Evolutionary conservation across 192 early-diverging fungal genomes (phyloP).

Genomic region (Rhizophagus clarus): DNA sequence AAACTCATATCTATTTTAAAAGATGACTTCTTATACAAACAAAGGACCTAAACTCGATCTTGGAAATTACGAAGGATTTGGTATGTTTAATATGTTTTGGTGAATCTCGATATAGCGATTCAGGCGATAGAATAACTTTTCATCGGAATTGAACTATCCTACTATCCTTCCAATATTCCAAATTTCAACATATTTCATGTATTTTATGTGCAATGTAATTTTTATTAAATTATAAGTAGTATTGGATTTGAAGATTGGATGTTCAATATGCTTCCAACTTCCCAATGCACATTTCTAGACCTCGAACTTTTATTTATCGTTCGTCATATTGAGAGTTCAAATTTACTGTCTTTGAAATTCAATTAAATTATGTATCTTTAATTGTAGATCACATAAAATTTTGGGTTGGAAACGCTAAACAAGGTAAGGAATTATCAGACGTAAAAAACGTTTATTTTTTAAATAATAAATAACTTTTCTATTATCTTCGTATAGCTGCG

Average conservation of each 20-base stretch:
- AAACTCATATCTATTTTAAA: not conserved
- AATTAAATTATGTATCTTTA: not conserved
- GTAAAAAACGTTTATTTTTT: not conserved
- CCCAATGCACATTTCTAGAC: too few species aligned
- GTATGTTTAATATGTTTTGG: not conserved
- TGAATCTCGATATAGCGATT: too few species aligned
- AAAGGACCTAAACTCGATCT: constrained; percentile 63
- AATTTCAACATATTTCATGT: too few species aligned
- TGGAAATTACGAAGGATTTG: constrained; percentile 67
- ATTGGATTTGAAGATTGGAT: too few species aligned
- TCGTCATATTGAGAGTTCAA: too few species aligned
- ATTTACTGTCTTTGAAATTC: too few species aligned
- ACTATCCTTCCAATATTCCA: too few species aligned
- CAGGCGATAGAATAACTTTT: too few species aligned
- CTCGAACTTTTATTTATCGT: too few species aligned
- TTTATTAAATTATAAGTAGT: too few species aligned
- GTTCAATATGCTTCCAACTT: too few species aligned
- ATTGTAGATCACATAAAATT: constrained; percentile 45
- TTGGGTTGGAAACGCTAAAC: constrained; percentile 54
- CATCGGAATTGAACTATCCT: too few species aligned
- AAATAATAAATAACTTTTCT: not conserved
- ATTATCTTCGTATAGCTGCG: constrained; percentile 59
- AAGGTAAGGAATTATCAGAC: constrained; percentile 31
- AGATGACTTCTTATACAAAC: constrained; percentile 67
- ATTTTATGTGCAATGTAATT: not conserved